Conservation (phyloP, 2,329 filamentous ascomycete species). For the Fusarium virguliforme region DNA sequence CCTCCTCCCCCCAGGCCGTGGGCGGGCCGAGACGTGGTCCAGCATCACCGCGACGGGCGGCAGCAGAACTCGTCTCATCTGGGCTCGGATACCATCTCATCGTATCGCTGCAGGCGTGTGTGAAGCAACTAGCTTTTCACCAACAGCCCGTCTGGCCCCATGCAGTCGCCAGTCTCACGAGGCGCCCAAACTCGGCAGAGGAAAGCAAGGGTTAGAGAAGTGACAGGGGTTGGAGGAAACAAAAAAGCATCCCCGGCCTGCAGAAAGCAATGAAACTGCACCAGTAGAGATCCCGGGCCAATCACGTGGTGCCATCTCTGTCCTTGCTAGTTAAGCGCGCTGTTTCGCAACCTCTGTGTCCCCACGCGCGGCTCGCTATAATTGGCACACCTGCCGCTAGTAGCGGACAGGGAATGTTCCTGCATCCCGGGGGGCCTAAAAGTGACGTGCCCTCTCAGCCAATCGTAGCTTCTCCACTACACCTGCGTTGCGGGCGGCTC, state of each 20-base stretch:
- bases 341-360: conserved; percentile 40
- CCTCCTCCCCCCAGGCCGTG: too few species aligned
- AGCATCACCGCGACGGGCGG: conserved; percentile 26
- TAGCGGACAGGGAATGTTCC: too few species aligned
- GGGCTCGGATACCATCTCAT: conserved; percentile 41
- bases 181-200: conserved; percentile 43
- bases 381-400: conserved; percentile 37
- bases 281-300: conserved; percentile 20
- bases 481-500: conserved; percentile 39
- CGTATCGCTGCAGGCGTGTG: conserved; percentile 4
- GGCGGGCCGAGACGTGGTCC: conserved; percentile 2
- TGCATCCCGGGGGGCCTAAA: too few species aligned
- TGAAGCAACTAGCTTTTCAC: conserved; percentile 3
- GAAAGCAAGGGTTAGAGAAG: neutral
- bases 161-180: conserved; percentile 49
- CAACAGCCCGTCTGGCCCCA: conserved; percentile 3
- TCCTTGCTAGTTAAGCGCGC: conserved; percentile 42
- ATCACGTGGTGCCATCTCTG: conserved; percentile 19
- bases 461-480: conserved; percentile 45
- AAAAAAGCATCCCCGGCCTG: neutral
- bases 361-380: conserved; percentile 42
- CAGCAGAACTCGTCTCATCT: conserved; percentile 31
- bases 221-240: too few species aligned
- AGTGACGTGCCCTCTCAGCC: conserved; percentile 24
- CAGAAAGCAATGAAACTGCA: conserved; percentile 18